Conservation (phyloP, 192 early-diverging fungal genomes). For the Coemansia sp. region DNA sequence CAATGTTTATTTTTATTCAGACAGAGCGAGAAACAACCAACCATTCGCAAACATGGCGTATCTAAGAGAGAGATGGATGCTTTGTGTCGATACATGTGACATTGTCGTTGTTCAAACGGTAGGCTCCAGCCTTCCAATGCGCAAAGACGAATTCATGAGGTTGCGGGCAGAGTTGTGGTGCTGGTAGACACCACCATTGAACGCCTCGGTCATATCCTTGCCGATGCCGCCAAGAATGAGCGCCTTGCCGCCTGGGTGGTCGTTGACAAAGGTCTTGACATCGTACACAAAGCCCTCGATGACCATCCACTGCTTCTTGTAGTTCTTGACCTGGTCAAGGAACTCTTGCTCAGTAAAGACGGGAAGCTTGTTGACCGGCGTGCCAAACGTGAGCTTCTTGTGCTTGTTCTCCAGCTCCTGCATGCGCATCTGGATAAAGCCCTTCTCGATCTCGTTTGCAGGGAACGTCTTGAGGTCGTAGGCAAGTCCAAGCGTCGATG, state of each 20-base stretch:
- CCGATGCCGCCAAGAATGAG: constrained; percentile 73
- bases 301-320: constrained; percentile 74
- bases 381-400: constrained; percentile 71
- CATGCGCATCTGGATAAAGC: constrained; percentile 75
- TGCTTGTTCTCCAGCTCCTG: constrained; percentile 68
- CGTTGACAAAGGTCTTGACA: constrained; percentile 75
- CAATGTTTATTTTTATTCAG: not conserved
- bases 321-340: constrained; percentile 62
- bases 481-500: constrained; percentile 62
- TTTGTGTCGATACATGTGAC: not conserved
- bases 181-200: constrained; percentile 73
- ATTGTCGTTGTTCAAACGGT: not conserved
- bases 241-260: constrained; percentile 85
- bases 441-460: constrained; percentile 78
- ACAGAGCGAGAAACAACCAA: not conserved
- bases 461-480: constrained; percentile 76
- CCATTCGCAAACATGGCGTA: not conserved
- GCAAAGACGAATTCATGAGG: constrained; percentile 59
- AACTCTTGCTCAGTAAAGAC: constrained; percentile 65
- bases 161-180: constrained; percentile 89
- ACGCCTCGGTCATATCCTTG: constrained; percentile 80
- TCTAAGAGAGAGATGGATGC: not conserved
- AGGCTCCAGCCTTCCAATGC: constrained; percentile 8
- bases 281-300: constrained; percentile 85
- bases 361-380: constrained; percentile 67